Base-by-base conservation (phyloP, 2,329 filamentous ascomycete genomes). In the Colletotrichum musicola region DNA sequence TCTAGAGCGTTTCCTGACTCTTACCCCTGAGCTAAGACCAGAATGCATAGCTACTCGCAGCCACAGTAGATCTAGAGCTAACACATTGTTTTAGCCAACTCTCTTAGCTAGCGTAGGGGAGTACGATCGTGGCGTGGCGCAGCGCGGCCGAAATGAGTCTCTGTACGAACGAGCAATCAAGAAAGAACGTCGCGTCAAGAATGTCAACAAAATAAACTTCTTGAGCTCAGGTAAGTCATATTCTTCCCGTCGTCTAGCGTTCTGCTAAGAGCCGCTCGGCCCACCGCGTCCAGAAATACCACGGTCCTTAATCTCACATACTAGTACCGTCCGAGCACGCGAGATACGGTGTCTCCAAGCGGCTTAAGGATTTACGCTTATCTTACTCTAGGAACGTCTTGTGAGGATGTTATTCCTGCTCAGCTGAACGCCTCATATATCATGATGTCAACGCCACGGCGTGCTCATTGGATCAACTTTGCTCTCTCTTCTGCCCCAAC, bases 241-340 rank as follows among this genome's bases (percentile, higher is more conserved):
- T 47, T 20, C 27, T 14, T 47, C 14, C 12, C 27, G 27, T 38
- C 16, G 20, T 20, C 25, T 47, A 40, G 44, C 5, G 9, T 59
- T 10, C 20, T n/a, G 9, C 18, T 49, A 49, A n/a, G n/a, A 22
- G 12, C 6, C 22, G 10, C n/a, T n/a, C 27, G 55, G 55, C 42
- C 16, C 25, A 58, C 16, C 40, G 25, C 20, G 30, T 58, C 42
- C 18, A 58, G 22, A 49, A 58, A 20, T 16, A 12, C 12, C 22
- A 58, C 27, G 16, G 50, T 38, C n/a, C 14, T 38, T 30, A 25
- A 22, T n/a, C 10, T 35, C 46, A 49, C 7, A 18, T 9, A 49
- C 10, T 49, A 42, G 40, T n/a, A 14, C 13, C 27, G 61, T 27
- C 61, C 10, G 44, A 57, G 61, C 51, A 57, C 14, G 18, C 5